Evolutionary conservation across 495 filamentous ascomycete species (phyloP).

Genomic region (Glonium stellatum): DNA sequence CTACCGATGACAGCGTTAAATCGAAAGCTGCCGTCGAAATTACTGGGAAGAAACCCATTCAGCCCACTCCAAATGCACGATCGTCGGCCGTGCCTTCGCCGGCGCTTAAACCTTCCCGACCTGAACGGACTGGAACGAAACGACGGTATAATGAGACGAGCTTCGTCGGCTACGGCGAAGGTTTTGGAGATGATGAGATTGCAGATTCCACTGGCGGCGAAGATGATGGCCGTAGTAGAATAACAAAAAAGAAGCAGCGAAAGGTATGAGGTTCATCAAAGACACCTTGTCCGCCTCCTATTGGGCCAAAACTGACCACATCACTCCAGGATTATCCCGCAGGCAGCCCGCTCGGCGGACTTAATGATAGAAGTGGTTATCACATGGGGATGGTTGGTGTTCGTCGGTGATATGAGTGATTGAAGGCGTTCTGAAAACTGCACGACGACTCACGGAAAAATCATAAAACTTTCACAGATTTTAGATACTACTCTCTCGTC

Average conservation of each 20-base stretch:
- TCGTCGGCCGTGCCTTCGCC: slow-evolving; percentile 15
- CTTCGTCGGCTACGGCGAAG: slow-evolving; percentile 64
- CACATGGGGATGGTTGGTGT: slow-evolving; percentile 5
- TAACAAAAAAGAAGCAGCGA: slow-evolving; percentile 35
- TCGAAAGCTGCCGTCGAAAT: slow-evolving; percentile 46
- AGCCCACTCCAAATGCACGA: neutral
- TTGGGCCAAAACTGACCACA: neutral
- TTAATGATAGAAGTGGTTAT: neutral
- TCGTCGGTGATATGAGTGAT: neutral
- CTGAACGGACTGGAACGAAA: slow-evolving; percentile 55
- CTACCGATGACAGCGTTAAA: slow-evolving; percentile 17
- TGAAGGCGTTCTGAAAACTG: neutral
- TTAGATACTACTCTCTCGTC: neutral
- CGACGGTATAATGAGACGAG: slow-evolving; percentile 61
- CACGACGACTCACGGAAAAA: neutral
- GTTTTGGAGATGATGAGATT: slow-evolving; percentile 53
- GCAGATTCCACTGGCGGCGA: slow-evolving; percentile 39
- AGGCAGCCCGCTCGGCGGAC: slow-evolving; percentile 4
- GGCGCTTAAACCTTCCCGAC: slow-evolving; percentile 34
- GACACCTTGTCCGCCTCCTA: neutral
- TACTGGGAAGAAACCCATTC: slow-evolving; percentile 21
- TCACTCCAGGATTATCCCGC: slow-evolving; percentile 1
- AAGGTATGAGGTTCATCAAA: slow-evolving; percentile 28
- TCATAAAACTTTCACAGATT: neutral
- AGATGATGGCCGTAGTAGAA: slow-evolving; percentile 29